Evolutionary conservation across 2,329 filamentous ascomycete species (phyloP).

Genomic region (Daldinia sp.): DNA sequence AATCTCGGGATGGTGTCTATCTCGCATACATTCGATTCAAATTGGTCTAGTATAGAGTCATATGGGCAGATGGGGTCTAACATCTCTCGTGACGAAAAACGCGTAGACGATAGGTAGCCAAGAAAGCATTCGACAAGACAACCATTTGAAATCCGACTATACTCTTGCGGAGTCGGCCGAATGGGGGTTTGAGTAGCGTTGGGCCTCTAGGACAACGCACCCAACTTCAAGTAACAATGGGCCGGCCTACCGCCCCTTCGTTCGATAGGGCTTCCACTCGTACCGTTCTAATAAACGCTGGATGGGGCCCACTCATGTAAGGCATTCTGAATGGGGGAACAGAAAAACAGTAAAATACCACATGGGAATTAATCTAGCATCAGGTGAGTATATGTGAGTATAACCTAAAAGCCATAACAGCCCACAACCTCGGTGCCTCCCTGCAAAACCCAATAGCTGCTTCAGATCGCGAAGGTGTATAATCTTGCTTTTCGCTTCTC

Average conservation of each 20-base stretch:
- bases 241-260: constrained; percentile 5
- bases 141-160: background rate
- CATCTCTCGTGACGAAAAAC: constrained; percentile 5
- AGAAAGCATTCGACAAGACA: constrained; percentile 3
- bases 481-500: constrained; percentile 10
- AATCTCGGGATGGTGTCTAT: background rate
- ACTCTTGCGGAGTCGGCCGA: constrained; percentile 11
- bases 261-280: constrained; percentile 5
- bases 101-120: constrained; percentile 1
- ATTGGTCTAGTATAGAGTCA: constrained; percentile 4
- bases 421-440: background rate
- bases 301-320: constrained; percentile 12
- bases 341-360: background rate
- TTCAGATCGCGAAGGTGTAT: constrained; percentile 1
- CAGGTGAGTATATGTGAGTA: constrained; percentile 8
- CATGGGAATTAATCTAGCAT: constrained; percentile 5
- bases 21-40: background rate
- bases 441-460: background rate
- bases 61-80: constrained; percentile 1
- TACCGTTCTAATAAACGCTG: background rate
- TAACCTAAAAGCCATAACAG: constrained; percentile 7
- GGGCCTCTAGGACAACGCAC: constrained; percentile 8
- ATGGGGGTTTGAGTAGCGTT: constrained; percentile 9
- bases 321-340: constrained; percentile 3
- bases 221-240: constrained; percentile 6